Percentiles rank a stretch among this genome's conserved stretches.
Conservation (phyloP, 139 green algal species). For the Tetraselmis striata region DNA sequence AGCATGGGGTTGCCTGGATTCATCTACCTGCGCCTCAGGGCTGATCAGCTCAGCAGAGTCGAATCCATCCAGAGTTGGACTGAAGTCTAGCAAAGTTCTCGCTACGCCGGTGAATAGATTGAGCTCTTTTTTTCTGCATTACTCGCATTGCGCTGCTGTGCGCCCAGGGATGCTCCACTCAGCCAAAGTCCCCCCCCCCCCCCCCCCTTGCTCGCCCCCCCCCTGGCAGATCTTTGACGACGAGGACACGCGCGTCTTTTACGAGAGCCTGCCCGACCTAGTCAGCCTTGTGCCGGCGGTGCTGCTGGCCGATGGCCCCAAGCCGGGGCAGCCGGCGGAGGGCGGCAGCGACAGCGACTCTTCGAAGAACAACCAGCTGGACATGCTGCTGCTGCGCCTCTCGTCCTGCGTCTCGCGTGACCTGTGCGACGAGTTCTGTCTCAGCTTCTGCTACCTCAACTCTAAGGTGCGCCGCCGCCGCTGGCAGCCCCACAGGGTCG, state of each 20-base stretch:
- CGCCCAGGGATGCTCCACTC: no score
- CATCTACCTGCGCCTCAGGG: no score
- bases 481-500: no score
- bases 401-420: constrained; percentile 65
- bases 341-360: neutral
- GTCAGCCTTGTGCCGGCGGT: constrained; percentile 66
- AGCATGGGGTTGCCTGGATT: no score
- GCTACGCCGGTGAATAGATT: no score
- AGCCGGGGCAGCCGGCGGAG: neutral
- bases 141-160: no score
- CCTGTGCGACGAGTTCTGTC: constrained; percentile 66
- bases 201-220: no score
- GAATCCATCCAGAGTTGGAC: no score
- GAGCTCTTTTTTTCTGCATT: no score
- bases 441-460: constrained; percentile 87
- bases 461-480: constrained; percentile 66
- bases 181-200: no score
- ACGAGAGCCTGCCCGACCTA: constrained; percentile 78
- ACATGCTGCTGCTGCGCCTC: constrained; percentile 66
- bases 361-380: constrained; percentile 28
- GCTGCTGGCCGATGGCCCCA: constrained; percentile 50
- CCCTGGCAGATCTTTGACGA: constrained; percentile 74
- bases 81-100: no score
- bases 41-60: no score
- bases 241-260: constrained; percentile 75